Percentiles rank a stretch among this genome's conserved stretches.
Evolutionary conservation across 2,329 filamentous ascomycete genomes (phyloP).

Genomic region (Cordyceps cateniannulata): DNA sequence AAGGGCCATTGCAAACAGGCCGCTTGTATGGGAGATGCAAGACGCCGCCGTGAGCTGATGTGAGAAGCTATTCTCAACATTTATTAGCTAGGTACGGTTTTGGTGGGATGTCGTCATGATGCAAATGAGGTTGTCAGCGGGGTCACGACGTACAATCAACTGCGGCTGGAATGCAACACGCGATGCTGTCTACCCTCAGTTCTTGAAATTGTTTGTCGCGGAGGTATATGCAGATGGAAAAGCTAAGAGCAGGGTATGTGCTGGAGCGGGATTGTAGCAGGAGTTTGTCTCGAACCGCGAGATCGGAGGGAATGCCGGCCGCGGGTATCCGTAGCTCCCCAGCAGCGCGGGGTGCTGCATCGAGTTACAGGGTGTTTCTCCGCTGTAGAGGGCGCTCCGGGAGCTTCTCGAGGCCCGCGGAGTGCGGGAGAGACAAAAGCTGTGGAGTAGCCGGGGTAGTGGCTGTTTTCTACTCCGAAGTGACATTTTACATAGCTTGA

Average conservation of each 20-base stretch:
- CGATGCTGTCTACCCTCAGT: not conserved
- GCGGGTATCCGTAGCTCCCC: constrained; percentile 6
- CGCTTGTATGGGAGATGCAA: not conserved
- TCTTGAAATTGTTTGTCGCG: not conserved
- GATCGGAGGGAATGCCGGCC: constrained; percentile 13
- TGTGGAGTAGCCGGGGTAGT: constrained; percentile 9
- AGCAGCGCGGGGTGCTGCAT: not conserved
- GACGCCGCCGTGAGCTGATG: not conserved
- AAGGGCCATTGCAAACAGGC: constrained; percentile 22
- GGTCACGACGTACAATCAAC: not conserved
- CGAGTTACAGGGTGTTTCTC: not conserved
- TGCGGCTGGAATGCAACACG: not conserved
- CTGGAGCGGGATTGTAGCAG: not conserved
- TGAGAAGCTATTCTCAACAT: not conserved
- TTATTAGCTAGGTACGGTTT: constrained; percentile 10
- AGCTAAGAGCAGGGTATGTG: not conserved
- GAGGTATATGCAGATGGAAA: not conserved
- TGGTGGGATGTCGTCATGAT: constrained; percentile 7
- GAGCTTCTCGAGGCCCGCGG: not conserved
- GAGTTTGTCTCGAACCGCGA: not conserved
- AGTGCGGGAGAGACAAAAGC: not conserved
- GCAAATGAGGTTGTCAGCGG: not conserved
- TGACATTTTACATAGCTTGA: not conserved
- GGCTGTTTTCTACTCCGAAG: not conserved
- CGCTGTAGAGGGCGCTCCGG: not conserved